Conservation (phyloP, 2,329 filamentous ascomycete species). For the Clarireedia homoeocarpa region DNA sequence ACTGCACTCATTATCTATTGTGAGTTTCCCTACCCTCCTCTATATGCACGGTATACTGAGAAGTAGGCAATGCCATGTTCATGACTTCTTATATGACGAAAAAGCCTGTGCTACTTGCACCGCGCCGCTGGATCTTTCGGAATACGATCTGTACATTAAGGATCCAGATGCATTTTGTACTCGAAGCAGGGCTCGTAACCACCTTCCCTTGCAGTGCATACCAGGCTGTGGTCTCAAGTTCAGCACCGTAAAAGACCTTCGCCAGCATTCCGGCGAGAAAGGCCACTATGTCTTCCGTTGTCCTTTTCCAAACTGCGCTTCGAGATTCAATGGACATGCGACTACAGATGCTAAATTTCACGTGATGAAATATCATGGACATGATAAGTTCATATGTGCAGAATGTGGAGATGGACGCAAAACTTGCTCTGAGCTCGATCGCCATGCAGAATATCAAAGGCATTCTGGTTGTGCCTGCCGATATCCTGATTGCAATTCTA, state of each 20-base stretch:
- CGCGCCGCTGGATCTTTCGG: background rate
- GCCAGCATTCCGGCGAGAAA: background rate
- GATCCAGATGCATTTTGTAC: background rate
- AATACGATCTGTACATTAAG: background rate
- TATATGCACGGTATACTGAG: background rate
- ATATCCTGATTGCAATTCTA: background rate
- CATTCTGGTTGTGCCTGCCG: background rate
- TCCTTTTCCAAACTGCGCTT: background rate
- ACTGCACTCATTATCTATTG: background rate
- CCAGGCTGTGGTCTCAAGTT: background rate
- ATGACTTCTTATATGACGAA: background rate
- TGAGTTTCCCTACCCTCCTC: background rate
- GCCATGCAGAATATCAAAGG: accelerated
- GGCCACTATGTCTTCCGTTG: background rate
- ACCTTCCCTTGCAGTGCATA: background rate
- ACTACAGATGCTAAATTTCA: background rate
- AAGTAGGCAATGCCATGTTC: background rate
- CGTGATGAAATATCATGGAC: accelerated
- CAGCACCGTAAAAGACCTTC: background rate
- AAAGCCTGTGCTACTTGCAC: background rate
- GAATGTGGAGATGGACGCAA: background rate
- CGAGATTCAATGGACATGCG: background rate
- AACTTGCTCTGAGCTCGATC: accelerated
- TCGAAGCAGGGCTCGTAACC: background rate
- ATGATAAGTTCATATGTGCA: background rate